Evolutionary conservation across 345 rosid species (phyloP), one percentile per base, ranked within the genome.

Genomic region (Populus nigra): DNA sequence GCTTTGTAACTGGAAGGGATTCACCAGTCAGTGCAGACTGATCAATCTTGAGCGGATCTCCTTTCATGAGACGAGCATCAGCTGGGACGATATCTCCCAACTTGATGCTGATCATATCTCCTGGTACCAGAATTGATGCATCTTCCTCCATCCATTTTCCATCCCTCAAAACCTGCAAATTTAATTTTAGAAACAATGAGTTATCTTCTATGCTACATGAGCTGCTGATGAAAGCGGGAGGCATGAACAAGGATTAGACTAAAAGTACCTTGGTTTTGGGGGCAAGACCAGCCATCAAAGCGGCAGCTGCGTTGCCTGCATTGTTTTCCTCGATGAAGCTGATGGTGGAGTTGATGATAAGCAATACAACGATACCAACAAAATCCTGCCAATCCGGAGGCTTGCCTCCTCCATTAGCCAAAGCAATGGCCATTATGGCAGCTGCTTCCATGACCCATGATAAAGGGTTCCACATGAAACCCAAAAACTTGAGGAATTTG

Each of bases 401-500:
- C 83, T 84, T 89, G 61, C 97, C 98, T 55, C 91, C 99, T 76
- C 98, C 99, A 55, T 95, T 91, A 70, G 99, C 97, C 79, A 95
- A 83, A 63, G 76, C 93, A 82, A 95, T 91, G 53, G 99, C 97
- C 99, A 95, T 95, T 71, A 95, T 85, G 12, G 99, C 97, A 20
- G 98, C 99, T 27, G 85, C 69, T 80, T 93, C 98, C 99, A 95
- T 95, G 23, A 95, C 99, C 99, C 99, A 95, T 63, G 99, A 95
- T 7, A 93, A 80, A 77, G 97, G 98, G 73, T 95, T 92, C 98
- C 99, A 95, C 99, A 95, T 93, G 70, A 95, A 93, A 29, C 98
- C 98, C 85, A 93, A 76, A 38, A 93, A 92, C 86, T 95, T 93
- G 47, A 95, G 91, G 53, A 93, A 0, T 65, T 93, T 95, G 80